phyloP scores from a whole-genome alignment of 179 eudicot species.

The Vitellaria paradoxa region DNA sequence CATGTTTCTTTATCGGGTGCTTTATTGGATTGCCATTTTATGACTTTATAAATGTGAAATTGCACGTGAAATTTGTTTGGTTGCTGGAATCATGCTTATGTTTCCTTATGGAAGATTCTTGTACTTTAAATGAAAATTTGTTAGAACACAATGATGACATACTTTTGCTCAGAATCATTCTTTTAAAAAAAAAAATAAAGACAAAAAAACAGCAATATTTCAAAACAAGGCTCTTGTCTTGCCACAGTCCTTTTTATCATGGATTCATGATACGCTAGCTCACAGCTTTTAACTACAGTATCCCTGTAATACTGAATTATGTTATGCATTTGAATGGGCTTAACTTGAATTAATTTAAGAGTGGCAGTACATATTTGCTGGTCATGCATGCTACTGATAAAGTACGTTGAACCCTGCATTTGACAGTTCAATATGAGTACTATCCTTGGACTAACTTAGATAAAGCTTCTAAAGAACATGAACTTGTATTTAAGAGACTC shows the following conservation, averaged over 20 bases:
- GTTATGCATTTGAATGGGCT: too few species aligned
- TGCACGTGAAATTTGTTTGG: background rate
- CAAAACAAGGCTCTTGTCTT: background rate
- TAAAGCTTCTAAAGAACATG: background rate
- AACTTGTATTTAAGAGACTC: background rate
- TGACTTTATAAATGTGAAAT: background rate
- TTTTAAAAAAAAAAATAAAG: too few species aligned
- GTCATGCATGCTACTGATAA: too few species aligned
- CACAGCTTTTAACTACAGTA: background rate
- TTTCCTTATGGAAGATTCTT: background rate
- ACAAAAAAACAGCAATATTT: too few species aligned
- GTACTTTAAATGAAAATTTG: background rate
- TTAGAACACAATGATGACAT: too few species aligned
- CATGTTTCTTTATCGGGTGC: background rate
- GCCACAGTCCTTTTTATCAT: background rate
- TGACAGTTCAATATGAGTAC: background rate
- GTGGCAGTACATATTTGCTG: background rate
- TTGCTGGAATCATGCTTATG: constrained; percentile 2
- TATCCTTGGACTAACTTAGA: background rate
- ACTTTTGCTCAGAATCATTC: background rate
- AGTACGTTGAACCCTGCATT: background rate
- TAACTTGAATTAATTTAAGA: background rate
- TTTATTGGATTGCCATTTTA: background rate
- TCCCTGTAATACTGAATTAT: too few species aligned
- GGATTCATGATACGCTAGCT: background rate